phyloP scores from a whole-genome alignment of 2,329 filamentous ascomycete species.

The Calonectria pseudoturangicola region DNA sequence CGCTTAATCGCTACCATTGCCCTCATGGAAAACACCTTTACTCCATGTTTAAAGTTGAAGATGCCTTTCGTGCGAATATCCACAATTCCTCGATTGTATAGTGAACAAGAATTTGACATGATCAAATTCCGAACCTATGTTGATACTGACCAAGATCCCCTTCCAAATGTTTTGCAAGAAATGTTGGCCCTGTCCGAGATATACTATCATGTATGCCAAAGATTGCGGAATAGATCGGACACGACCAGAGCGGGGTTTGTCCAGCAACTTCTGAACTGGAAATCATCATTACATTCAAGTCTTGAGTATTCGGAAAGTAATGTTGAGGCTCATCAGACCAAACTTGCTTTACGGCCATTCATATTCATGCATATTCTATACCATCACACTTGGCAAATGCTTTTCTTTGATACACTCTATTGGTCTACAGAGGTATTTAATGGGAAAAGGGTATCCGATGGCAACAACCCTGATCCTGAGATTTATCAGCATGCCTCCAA shows the following conservation, averaged over 20 bases:
- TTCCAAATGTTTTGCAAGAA: constrained; percentile 3
- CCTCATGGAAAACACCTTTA: constrained; percentile 10
- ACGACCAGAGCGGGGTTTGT: background rate
- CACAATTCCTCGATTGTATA: background rate
- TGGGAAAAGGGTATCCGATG: no score
- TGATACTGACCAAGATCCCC: background rate
- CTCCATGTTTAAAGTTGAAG: background rate
- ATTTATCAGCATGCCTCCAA: constrained; percentile 1
- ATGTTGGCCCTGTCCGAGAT: constrained; percentile 8
- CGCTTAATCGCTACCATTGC: constrained; percentile 1
- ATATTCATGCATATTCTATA: constrained; percentile 9
- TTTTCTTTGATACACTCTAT: background rate
- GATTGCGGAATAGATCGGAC: background rate
- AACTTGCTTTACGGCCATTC: constrained; percentile 6
- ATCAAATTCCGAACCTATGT: constrained; percentile 1
- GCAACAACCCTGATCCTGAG: background rate
- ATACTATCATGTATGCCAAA: constrained; percentile 7
- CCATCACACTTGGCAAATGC: constrained; percentile 12
- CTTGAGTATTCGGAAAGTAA: background rate
- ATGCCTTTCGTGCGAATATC: background rate
- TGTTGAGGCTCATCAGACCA: background rate
- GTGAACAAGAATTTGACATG: constrained; percentile 8
- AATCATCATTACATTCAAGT: background rate
- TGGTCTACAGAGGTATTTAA: background rate
- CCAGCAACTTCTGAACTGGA: background rate